phyloP scores from a whole-genome alignment of 176 grass and related monocot genomes.

The Areca catechu region DNA sequence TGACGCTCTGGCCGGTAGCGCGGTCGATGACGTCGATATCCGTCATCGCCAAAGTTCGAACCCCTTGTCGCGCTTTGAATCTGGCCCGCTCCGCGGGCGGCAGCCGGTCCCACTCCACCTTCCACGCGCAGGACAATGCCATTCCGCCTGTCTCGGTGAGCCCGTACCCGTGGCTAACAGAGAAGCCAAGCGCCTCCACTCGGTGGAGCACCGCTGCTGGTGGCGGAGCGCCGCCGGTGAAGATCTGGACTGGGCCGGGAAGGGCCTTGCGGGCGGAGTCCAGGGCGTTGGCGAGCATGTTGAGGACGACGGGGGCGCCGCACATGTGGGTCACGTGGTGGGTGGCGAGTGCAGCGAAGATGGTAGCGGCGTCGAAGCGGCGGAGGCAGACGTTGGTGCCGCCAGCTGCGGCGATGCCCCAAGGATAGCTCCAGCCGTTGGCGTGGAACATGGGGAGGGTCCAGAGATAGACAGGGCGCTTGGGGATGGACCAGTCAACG shows the following conservation, averaged over 20 bases:
- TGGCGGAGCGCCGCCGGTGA: constrained; percentile 66
- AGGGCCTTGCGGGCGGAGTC: constrained; percentile 27
- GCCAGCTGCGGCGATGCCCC: constrained; percentile 67
- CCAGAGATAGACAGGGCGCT: constrained; percentile 64
- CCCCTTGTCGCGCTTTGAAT: constrained; percentile 68
- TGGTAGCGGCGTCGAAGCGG: constrained; percentile 35
- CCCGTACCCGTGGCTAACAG: constrained; percentile 66
- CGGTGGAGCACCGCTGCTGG: constrained; percentile 49
- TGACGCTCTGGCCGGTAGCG: constrained; percentile 38
- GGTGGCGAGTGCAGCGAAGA: constrained; percentile 37
- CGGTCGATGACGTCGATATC: constrained; percentile 43
- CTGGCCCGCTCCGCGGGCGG: constrained; percentile 47
- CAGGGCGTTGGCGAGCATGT: constrained; percentile 74
- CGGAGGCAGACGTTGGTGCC: constrained; percentile 77
- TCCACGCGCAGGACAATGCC: constrained; percentile 66
- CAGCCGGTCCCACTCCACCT: constrained; percentile 50
- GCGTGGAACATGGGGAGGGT: constrained; percentile 91
- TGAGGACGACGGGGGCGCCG: constrained; percentile 78
- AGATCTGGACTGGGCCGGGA: constrained; percentile 32
- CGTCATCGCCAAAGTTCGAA: constrained; percentile 34
- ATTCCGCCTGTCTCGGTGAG: constrained; percentile 51
- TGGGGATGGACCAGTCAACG: constrained; percentile 39
- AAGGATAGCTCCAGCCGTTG: constrained; percentile 85
- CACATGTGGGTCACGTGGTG: constrained; percentile 60
- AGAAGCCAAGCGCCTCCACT: constrained; percentile 57